Base-by-base conservation (phyloP, 2,329 filamentous ascomycete species). In the Cytospora chrysosperma region DNA sequence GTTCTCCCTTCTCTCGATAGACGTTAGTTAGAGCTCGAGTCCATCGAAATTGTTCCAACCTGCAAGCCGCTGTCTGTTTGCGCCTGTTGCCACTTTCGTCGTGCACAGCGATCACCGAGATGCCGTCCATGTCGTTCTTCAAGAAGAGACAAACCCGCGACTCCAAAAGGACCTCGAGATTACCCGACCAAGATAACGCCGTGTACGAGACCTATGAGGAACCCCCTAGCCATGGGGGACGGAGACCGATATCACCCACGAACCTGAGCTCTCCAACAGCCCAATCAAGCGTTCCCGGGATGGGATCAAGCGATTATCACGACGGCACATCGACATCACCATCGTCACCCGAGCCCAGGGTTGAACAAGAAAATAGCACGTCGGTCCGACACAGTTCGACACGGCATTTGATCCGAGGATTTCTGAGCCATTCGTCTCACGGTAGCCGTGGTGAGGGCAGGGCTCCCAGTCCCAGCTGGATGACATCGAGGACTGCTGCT, bases 1-100 rank as follows among this genome's bases (percentile, higher is more conserved):
- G 43, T 24, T 47, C n/a, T 9, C 43, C n/a, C 17, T 47, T 47
- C 70, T 47, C 70, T 37, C 26, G 21, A 27, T 43, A 26, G 55
- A 54, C 49, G n/a, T 40, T 47, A 47, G n/a, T 40, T 40, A 40
- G 21, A 24, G n/a, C n/a, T 19, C n/a, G 43, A 47, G n/a, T 3
- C n/a, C n/a, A 24, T 47, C 19, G n/a, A 13, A 24, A 21, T 10
- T 9, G 10, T 47, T 47, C 24, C 2, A 24, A 47, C 9, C 21
- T 13, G 43, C n/a, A 47, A 24, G 13, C 43, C 43, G 21, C n/a
- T 24, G 21, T 47, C 24, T 34, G 7, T 47, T 24, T 47, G n/a
- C 43, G n/a, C n/a, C 40, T 10, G 10, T 43, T n/a, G 40, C 40
- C 19, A 43, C 8, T 6, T 19, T 43, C n/a, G 40, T 43, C 19